Conservation (phyloP, 345 rosid species). For the Euphorbia peplus region DNA sequence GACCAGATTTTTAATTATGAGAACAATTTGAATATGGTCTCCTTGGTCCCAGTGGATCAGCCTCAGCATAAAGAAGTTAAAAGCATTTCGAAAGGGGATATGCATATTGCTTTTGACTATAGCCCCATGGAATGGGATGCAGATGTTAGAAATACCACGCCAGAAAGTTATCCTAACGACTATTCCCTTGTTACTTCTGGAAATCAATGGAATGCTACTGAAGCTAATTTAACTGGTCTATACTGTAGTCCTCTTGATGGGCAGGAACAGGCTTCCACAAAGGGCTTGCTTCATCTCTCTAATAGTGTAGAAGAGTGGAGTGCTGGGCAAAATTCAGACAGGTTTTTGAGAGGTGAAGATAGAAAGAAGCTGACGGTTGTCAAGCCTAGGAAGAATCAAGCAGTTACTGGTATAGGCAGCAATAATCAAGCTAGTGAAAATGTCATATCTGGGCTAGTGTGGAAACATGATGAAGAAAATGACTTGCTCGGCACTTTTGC, state of each 20-base stretch:
- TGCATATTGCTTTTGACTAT: conserved; percentile 14
- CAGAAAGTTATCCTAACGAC: conserved; percentile 19
- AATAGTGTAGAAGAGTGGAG: conserved; percentile 15
- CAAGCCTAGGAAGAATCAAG: conserved; percentile 26
- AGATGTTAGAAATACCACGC: conserved; percentile 18
- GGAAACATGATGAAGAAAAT: conserved; percentile 41
- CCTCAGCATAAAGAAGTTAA: conserved; percentile 12
- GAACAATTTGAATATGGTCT: conserved; percentile 17
- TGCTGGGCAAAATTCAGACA: conserved; percentile 22
- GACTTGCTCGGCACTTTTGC: conserved; percentile 26
- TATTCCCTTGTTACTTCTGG: conserved; percentile 12
- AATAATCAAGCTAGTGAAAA: conserved; percentile 26
- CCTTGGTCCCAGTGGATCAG: conserved; percentile 3
- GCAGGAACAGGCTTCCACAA: conserved; percentile 29
- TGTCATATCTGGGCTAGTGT: conserved; percentile 27
- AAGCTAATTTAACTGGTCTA: conserved; percentile 15
- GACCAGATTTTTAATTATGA: conserved; percentile 14
- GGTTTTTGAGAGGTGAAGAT: conserved; percentile 19
- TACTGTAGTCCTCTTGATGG: conserved; percentile 22
- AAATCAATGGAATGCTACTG: conserved; percentile 8
- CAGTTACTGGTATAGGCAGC: conserved; percentile 23
- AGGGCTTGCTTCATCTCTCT: conserved; percentile 21
- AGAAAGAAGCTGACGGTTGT: conserved; percentile 21
- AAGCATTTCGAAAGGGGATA: conserved; percentile 14
- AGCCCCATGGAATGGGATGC: conserved; percentile 15